phyloP scores from a whole-genome alignment of 176 grass and related monocot species.

The Miscanthus lutarioriparius region DNA sequence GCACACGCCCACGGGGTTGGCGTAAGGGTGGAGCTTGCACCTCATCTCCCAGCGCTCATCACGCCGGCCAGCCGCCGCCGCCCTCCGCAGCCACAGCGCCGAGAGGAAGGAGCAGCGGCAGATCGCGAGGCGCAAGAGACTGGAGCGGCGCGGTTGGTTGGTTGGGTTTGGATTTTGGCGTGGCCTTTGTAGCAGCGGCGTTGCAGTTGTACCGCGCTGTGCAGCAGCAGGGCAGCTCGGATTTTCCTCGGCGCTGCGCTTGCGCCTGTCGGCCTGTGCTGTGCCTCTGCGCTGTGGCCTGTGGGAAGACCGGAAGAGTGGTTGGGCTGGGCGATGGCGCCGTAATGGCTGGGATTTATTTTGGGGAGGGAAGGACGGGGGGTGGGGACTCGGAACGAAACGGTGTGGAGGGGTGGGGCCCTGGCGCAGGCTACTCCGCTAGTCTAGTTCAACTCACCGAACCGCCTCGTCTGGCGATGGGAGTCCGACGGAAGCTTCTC shows the following conservation, averaged over 20 bases:
- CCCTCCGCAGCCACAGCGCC: not conserved
- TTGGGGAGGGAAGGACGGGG: not conserved
- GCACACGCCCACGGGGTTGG: conserved; percentile 68
- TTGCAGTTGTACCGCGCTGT: not conserved
- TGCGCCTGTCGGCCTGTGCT: not conserved
- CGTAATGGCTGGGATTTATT: conserved; percentile 12
- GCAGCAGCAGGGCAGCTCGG: not conserved
- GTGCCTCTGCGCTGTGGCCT: too few species aligned
- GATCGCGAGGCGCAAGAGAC: not conserved
- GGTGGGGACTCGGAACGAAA: not conserved
- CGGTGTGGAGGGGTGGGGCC: not conserved
- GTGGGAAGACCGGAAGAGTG: not conserved
- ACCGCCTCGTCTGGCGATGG: too few species aligned
- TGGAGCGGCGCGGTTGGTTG: not conserved
- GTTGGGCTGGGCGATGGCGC: conserved; percentile 18
- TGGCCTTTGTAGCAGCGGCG: not conserved
- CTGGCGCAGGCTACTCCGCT: not conserved
- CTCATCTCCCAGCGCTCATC: conserved; percentile 55
- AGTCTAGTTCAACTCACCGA: not conserved
- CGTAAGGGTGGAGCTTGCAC: conserved; percentile 78
- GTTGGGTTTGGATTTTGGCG: conserved; percentile 25
- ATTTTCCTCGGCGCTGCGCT: not conserved
- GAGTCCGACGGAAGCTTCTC: too few species aligned
- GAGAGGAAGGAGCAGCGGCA: not conserved
- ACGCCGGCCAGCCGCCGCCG: not conserved